A percentile compares a stretch with the other conserved stretches of the same genome.
phyloP scores from a whole-genome alignment of 306 rosid genomes.

The Parietaria judaica region DNA sequence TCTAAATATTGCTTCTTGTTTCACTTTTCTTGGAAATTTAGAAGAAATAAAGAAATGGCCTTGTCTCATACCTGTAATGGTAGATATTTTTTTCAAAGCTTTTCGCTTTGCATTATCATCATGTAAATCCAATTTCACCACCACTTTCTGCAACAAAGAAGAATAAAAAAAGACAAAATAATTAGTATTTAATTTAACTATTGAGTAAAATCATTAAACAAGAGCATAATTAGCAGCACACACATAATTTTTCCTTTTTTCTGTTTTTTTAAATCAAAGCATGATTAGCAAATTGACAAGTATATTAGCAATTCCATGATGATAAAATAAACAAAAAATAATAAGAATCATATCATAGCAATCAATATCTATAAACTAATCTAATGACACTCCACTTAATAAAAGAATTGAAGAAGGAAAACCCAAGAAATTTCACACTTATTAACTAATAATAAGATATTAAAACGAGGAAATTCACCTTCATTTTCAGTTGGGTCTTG shows the following conservation, averaged over 20 bases:
- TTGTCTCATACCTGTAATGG: slow-evolving; percentile 37
- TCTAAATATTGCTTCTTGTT: not conserved
- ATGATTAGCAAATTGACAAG: not conserved
- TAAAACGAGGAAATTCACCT: slow-evolving; percentile 41
- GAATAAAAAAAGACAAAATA: not conserved
- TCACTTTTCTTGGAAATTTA: not conserved
- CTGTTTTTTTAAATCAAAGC: not conserved
- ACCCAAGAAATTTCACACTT: not conserved
- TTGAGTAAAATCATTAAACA: not conserved
- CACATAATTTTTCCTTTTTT: not conserved
- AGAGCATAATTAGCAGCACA: not conserved
- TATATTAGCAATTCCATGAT: not conserved
- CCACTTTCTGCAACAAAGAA: slow-evolving; percentile 49
- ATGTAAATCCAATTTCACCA: slow-evolving; percentile 61
- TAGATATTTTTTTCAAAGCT: slow-evolving; percentile 62
- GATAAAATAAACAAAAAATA: not conserved
- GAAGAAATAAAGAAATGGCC: not conserved
- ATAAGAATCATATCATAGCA: too few species aligned
- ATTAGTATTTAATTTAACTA: not conserved
- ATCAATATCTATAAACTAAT: too few species aligned
- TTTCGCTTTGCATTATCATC: slow-evolving; percentile 66
- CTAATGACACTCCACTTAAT: not conserved
- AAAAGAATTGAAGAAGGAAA: not conserved
- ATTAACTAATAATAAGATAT: slow-evolving; percentile 17
- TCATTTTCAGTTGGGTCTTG: slow-evolving; percentile 39